These are phyloP conservation scores for Cajanus cajan DNA, from an alignment of 306 rosid genomes.

Conservation along the genomic window DNA sequence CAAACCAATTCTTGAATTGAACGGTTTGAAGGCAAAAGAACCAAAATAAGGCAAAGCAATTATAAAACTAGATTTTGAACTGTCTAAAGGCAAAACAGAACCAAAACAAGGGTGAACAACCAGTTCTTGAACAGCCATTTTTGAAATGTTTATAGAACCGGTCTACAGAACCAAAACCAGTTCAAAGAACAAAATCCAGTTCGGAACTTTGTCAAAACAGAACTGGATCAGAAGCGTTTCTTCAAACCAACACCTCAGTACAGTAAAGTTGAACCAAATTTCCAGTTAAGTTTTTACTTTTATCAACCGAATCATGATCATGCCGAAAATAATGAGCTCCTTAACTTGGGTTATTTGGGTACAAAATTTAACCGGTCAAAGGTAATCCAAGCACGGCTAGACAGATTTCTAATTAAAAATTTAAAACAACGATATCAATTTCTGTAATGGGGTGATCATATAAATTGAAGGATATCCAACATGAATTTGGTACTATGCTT, in stretches of 20 bases:
- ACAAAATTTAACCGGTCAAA: background rate
- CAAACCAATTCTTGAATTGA: no score
- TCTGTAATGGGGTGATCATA: background rate
- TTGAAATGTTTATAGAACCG: background rate
- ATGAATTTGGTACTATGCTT: background rate
- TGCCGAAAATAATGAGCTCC: background rate
- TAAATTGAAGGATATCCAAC: background rate
- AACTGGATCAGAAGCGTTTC: background rate
- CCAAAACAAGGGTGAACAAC: no score
- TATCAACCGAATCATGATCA: background rate
- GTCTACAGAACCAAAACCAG: background rate
- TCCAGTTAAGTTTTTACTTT: background rate
- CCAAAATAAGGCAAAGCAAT: no score
- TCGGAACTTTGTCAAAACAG: background rate
- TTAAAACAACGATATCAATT: background rate
- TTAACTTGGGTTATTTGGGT: background rate
- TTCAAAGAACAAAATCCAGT: background rate
- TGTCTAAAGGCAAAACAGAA: no score
- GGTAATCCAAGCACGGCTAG: background rate
- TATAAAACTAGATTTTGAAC: no score
- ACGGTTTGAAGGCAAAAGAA: no score
- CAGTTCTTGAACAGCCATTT: background rate
- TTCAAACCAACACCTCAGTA: background rate
- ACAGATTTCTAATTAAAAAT: background rate
- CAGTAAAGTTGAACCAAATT: background rate